Base-by-base conservation (phyloP, 163 green algal genomes). In the Chloromonas sp. region DNA sequence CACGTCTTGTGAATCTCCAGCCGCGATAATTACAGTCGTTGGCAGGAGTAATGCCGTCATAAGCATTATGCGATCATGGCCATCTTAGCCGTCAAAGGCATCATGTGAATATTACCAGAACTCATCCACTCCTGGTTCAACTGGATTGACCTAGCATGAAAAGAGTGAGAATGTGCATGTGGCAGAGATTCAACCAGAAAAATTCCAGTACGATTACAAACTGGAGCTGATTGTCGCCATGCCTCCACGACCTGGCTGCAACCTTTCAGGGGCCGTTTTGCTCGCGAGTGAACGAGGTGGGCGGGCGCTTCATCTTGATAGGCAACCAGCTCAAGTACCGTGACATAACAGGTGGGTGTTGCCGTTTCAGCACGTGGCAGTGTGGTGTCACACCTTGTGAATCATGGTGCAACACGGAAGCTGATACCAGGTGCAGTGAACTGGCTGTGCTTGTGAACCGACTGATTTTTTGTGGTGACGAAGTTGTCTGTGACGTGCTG, bases 241-340 rank as follows among this genome's bases (percentile, higher is more conserved):
- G 36, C 36, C 36, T 36, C 36, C 36, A 36, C 36, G 36, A 36
- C 36, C 36, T 36, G 36, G 36, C 36, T 36, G 36, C 36, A 36
- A 36, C 36, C 36, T 36, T 36, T 36, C 79, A 82, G 79, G 79
- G 79, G 36, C 79, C 79, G 36, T 82, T 82, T 36, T 82, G 79
- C 79, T 82, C 79, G 57, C 58, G 79, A 13, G 59, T 60, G 2
- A 36, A 82, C 60, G 79, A 61, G 36, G 60, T 2, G 13, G 79
- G 79, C 79, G 79, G 79, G 58, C 79, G 79, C 79, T 58, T 71
- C 58, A 82, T 71, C 1, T 13, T 82, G 11, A 58, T 82, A 1
- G 79, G 36, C 2, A 36, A 36, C 59, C 2, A 70, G 59, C 79
- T 82, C 2, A 70, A 71, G 79, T 61, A 82, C 59, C 79, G 79